phyloP scores from a whole-genome alignment of 2,329 filamentous ascomycete species.

The Chrysoporthe austroafricana region DNA sequence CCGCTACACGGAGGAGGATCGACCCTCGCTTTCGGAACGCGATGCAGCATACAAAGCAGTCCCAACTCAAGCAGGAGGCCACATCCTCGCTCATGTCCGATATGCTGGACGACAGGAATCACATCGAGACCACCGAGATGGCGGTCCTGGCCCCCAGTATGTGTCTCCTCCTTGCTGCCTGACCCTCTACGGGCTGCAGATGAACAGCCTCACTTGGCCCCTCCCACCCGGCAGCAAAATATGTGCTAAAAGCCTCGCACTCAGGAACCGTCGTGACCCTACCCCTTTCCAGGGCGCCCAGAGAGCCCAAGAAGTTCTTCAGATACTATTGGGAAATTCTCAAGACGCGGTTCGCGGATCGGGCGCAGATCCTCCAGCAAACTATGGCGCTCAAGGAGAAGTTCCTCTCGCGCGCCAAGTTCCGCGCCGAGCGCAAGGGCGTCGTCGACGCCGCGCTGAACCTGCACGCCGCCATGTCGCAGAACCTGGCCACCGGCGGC shows the following conservation, averaged over 20 bases:
- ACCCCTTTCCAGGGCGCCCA: slow-evolving; percentile 42
- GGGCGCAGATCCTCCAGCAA: slow-evolving; percentile 45
- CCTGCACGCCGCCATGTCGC: slow-evolving; percentile 65
- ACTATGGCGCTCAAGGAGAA: slow-evolving; percentile 40
- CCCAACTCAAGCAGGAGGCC: slow-evolving; percentile 16
- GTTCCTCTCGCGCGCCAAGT: slow-evolving; percentile 42
- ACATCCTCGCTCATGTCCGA: slow-evolving; percentile 12
- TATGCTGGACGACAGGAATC: background rate
- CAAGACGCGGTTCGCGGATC: slow-evolving; percentile 42
- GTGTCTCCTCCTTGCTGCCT: background rate
- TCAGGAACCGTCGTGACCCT: slow-evolving; percentile 54
- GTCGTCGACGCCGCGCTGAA: slow-evolving; percentile 58
- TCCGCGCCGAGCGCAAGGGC: slow-evolving; percentile 40
- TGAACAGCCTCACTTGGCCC: background rate
- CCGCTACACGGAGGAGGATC: slow-evolving; percentile 4
- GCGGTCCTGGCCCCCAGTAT: slow-evolving; percentile 23
- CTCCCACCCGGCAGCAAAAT: background rate
- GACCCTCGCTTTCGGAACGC: slow-evolving; percentile 17
- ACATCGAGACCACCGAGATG: background rate
- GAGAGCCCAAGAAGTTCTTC: slow-evolving; percentile 35
- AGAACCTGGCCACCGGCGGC: slow-evolving; percentile 59
- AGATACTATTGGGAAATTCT: slow-evolving; percentile 44
- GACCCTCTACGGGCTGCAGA: background rate
- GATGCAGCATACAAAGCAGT: background rate
- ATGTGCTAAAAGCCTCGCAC: background rate